Evolutionary conservation across 306 rosid species (phyloP).

Genomic region (Quercus wislizeni): DNA sequence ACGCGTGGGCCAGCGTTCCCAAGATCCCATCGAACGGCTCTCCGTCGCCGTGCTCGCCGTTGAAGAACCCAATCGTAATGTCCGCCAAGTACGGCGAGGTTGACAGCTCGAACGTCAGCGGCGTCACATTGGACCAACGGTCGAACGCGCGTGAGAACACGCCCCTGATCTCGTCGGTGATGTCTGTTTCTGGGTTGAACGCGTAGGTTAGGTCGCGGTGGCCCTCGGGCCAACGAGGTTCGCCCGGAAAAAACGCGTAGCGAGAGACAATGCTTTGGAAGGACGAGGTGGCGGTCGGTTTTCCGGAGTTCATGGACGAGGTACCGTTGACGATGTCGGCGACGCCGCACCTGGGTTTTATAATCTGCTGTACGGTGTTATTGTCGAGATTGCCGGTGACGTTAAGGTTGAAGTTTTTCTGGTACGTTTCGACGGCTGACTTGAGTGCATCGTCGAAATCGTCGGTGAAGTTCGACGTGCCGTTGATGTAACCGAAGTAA

Average conservation of each 20-base stretch:
- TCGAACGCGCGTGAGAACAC: conserved; percentile 58
- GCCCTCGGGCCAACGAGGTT: conserved; percentile 63
- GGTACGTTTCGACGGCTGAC: conserved; percentile 56
- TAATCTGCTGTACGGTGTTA: conserved; percentile 42
- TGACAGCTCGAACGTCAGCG: conserved; percentile 41
- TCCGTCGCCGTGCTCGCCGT: conserved; percentile 86
- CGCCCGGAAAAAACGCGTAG: conserved; percentile 53
- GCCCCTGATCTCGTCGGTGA: conserved; percentile 29
- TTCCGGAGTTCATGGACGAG: conserved; percentile 63
- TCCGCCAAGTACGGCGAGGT: conserved; percentile 34
- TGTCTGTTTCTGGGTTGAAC: conserved; percentile 40
- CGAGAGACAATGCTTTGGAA: conserved; percentile 61
- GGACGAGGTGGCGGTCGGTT: background rate
- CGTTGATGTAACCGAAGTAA: conserved; percentile 70
- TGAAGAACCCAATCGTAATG: conserved; percentile 57
- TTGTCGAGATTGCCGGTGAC: conserved; percentile 64
- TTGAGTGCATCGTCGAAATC: conserved; percentile 59
- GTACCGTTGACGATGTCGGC: conserved; percentile 74
- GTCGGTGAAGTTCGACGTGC: conserved; percentile 47
- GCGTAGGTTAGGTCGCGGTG: conserved; percentile 55
- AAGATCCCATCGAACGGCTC: conserved; percentile 74
- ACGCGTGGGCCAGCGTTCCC: conserved; percentile 89
- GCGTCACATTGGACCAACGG: conserved; percentile 68
- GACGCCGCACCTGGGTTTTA: conserved; percentile 65
- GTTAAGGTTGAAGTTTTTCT: conserved; percentile 81